These are phyloP conservation scores for Metschnikowia colocasiae DNA, from an alignment of 805 yeast genomes.

Conservation along the genomic window DNA sequence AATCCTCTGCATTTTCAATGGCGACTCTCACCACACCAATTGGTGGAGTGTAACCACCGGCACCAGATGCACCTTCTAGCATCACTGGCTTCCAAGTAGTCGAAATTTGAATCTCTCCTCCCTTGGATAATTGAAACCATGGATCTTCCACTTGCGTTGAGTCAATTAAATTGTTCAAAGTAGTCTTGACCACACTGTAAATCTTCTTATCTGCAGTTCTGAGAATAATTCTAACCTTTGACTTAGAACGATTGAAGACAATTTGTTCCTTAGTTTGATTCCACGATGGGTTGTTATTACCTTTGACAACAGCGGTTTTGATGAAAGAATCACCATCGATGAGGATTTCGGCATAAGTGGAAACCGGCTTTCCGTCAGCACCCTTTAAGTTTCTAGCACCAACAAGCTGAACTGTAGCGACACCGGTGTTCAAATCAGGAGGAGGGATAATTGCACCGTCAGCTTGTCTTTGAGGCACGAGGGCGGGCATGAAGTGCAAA, in stretches of 20 bases:
- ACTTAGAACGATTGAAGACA: conserved; percentile 64
- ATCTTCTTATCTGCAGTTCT: conserved; percentile 56
- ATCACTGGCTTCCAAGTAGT: conserved; percentile 87
- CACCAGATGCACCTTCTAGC: conserved; percentile 59
- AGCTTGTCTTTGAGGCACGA: conserved; percentile 55
- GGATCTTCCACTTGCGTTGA: conserved; percentile 72
- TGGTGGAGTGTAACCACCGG: conserved; percentile 87
- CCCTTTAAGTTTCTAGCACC: conserved; percentile 56
- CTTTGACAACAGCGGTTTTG: conserved; percentile 57
- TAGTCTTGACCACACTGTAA: conserved; percentile 57
- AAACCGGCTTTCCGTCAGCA: conserved; percentile 43
- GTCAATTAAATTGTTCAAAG: conserved; percentile 64
- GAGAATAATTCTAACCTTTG: conserved; percentile 64
- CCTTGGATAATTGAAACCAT: conserved; percentile 69
- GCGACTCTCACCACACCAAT: conserved; percentile 83
- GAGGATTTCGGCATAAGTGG: conserved; percentile 69
- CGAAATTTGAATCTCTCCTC: conserved; percentile 70
- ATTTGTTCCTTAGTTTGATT: conserved; percentile 61
- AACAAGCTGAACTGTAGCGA: conserved; percentile 61
- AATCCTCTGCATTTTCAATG: conserved; percentile 64
- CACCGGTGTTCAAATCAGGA: conserved; percentile 93
- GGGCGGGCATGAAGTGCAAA: conserved; percentile 71
- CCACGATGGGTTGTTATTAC: conserved; percentile 66
- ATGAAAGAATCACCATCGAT: conserved; percentile 58
- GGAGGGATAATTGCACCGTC: conserved; percentile 85